Base-by-base conservation (phyloP, 1,139 yeast genomes). In the Debaryomyces singareniensis region DNA sequence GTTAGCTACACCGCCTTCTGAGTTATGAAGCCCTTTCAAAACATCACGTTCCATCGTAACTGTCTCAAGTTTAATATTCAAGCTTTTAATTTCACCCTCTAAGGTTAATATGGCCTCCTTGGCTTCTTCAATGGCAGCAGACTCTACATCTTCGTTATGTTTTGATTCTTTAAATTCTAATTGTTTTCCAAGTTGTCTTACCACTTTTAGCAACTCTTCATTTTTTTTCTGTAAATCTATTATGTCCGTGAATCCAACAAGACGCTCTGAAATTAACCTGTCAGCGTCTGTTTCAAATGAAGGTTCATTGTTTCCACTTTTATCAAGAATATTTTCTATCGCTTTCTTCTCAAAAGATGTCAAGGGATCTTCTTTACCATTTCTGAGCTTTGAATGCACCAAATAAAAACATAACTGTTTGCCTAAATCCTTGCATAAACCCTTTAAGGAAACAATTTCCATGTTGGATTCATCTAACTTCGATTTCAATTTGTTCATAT, bases 321-420 rank as follows among this genome's bases (percentile, higher is more conserved):
- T 58, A 16, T 55, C 51, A 28, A 67, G 47, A 28, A 67, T 66
- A 27, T 51, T 60, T 28, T 71, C 76, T 31, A 74, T 61, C 3
- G 76, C 75, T 20, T 60, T 61, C 40, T 69, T 67, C 45, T 84
- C 94, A 16, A 67, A 64, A 1, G 69, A 56, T 6, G 77, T 61
- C 21, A 84, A 58, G 4, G 87, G 83, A 22, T 71, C 71, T 22
- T 64, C 69, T 23, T 68, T 56, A 16, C 57, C 57, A 15, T 69
- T 72, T 28, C 77, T 66, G 9, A 75, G 62, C 32, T 80, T 72
- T 5, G 79, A 65, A 46, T 85, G 89, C 9, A 81, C 71, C 30
- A 89, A 63, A 29, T 86, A 65, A 33, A 70, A 71, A 42, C 85
- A 85, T 12, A 91, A 71, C 51, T 91, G 97, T 26, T 80, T 73